phyloP scores from a whole-genome alignment of 495 filamentous ascomycete genomes.

The Podospora pseudoanserina region DNA sequence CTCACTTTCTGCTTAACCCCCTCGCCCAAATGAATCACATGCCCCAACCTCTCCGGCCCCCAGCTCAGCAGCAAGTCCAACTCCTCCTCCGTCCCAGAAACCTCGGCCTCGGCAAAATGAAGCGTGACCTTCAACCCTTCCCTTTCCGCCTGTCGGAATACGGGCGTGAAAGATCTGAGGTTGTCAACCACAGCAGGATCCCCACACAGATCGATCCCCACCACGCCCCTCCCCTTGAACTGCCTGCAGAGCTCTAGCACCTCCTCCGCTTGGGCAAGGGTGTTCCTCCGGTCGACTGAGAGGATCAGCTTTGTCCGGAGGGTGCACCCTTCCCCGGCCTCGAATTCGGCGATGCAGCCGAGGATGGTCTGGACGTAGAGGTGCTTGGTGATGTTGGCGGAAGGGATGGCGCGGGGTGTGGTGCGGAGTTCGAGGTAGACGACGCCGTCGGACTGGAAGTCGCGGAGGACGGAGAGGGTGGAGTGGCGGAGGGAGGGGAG shows the following conservation, averaged over 20 bases:
- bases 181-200: slow-evolving; percentile 54
- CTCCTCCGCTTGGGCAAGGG: slow-evolving; percentile 51
- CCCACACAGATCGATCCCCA: slow-evolving; percentile 79
- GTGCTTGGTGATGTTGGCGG: slow-evolving; percentile 52
- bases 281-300: slow-evolving; percentile 63
- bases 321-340: slow-evolving; percentile 16
- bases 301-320: slow-evolving; percentile 67
- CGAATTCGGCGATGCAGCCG: slow-evolving; percentile 51
- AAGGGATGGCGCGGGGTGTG: slow-evolving; percentile 62
- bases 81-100: slow-evolving; percentile 53
- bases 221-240: slow-evolving; percentile 56
- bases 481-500: slow-evolving; percentile 54
- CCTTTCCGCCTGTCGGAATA: slow-evolving; percentile 38
- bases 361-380: slow-evolving; percentile 66
- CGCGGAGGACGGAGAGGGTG: slow-evolving; percentile 63
- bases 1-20: slow-evolving; percentile 54
- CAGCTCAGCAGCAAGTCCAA: slow-evolving; percentile 60
- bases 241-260: slow-evolving; percentile 60
- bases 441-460: slow-evolving; percentile 70
- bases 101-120: slow-evolving; percentile 70
- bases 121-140: slow-evolving; percentile 51
- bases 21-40: slow-evolving; percentile 71
- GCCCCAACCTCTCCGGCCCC: slow-evolving; percentile 67
- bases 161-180: slow-evolving; percentile 40
- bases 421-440: slow-evolving; percentile 79